Evolutionary conservation across 371 early-diverging fungal genomes (phyloP), one percentile per base, ranked within the genome.

Genomic region (Apophysomyces ossiformis): DNA sequence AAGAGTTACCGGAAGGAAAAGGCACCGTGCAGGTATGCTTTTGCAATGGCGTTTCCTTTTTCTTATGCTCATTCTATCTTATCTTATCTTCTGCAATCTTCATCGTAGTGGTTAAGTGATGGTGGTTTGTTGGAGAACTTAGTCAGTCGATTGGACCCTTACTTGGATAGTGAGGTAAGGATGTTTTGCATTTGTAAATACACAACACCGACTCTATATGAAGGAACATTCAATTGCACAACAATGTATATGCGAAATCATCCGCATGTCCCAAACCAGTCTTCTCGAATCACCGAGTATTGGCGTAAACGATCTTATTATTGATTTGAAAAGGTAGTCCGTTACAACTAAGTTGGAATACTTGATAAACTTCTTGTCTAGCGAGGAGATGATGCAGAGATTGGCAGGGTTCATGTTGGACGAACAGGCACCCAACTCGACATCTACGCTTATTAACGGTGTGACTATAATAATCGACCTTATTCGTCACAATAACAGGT

Each of bases 381-480:
- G 95, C 73, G 88, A 86, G 61, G 74, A 69, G 12, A 85, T 81
- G 9, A 89, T 96, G 60, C 68, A 82, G 15, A 84, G 87, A 36
- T 83, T 98, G 26, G 90, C 95, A 5, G 78, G 81, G 26, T 96
- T 86, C 67, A 98, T 97, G 97, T 87, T 97, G 56, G 93, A 95
- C 75, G 73, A 83, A 37, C 65, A 76, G 2, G 92, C 92, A 1
- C 91, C 94, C 13, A 83, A 91, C 67, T 83, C 92, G 38, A 87
- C 93, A 0, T 95, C 94, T 5, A 89, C 93, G 3, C 82, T 98
- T 36, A 92, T 92, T 65, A 93, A 95, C 73, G 95, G 95, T 60
- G 94, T 95, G 45, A 92, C 91, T 56, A 94, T 98, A 58, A 91
- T 98, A 63, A 95, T 98, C 68, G 97, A 98, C 83, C 84, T 98